Conservation (phyloP, 2,329 filamentous ascomycete genomes). For the Graphilbum sp. region DNA sequence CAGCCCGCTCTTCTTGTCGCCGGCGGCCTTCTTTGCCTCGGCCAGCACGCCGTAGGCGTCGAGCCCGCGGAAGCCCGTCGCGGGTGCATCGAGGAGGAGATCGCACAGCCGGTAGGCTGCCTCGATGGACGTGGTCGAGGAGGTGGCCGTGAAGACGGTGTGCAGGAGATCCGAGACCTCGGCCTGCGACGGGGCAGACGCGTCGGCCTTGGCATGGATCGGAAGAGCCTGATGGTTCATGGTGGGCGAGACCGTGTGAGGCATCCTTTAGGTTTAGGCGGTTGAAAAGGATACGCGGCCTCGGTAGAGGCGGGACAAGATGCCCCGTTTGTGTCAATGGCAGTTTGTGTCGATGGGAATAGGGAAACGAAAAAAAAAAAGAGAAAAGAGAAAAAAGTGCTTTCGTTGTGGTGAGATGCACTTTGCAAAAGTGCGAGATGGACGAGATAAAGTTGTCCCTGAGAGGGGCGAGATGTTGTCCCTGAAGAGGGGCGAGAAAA, state of each 20-base stretch:
- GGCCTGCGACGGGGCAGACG: constrained; percentile 35
- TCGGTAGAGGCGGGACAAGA: no score
- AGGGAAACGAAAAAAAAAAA: no score
- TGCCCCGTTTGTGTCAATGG: neutral
- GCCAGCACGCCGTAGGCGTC: constrained; percentile 34
- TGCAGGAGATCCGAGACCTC: constrained; percentile 50
- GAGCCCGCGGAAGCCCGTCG: constrained; percentile 35
- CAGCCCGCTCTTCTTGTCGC: constrained; percentile 83
- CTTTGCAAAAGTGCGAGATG: no score
- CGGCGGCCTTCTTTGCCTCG: constrained; percentile 55
- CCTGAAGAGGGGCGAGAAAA: no score
- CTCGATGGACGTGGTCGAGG: constrained; percentile 52
- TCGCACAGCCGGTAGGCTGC: constrained; percentile 46
- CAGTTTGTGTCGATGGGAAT: no score
- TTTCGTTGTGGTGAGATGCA: neutral
- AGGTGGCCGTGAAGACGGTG: constrained; percentile 52
- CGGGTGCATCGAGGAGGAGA: constrained; percentile 30
- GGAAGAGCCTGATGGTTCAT: constrained; percentile 10
- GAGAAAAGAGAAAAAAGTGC: neutral
- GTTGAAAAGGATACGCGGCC: no score
- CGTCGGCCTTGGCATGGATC: constrained; percentile 11
- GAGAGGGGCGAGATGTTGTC: no score
- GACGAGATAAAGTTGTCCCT: no score
- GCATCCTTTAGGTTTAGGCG: constrained; percentile 7
- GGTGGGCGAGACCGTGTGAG: constrained; percentile 9